Conservation (phyloP, 768 basidiomycete species). For the Suillus subaureus region DNA sequence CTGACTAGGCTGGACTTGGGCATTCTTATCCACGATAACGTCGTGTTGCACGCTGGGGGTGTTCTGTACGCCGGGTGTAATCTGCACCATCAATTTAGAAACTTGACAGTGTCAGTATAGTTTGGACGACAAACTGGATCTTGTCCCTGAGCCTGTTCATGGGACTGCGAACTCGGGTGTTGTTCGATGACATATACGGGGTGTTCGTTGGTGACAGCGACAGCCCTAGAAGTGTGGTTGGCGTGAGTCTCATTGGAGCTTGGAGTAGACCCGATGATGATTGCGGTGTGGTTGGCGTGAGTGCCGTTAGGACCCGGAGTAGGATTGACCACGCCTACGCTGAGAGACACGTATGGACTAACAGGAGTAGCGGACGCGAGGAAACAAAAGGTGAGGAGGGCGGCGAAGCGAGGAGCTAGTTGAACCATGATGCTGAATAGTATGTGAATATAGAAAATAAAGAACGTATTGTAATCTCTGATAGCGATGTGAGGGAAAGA, state of each 20-base stretch:
- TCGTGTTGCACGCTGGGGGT: not conserved
- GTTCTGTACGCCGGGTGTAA: not conserved
- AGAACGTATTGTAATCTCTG: conserved; percentile 11
- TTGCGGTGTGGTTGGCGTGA: not conserved
- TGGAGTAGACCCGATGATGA: not conserved
- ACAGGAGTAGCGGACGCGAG: conserved; percentile 16
- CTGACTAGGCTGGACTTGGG: not conserved
- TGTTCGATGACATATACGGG: not conserved
- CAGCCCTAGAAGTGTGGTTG: conserved; percentile 2
- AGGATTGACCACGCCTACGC: not conserved
- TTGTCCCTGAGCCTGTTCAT: conserved; percentile 3
- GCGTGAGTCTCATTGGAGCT: not conserved
- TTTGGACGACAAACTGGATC: not conserved
- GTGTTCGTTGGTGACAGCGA: not conserved
- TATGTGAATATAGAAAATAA: conserved; percentile 30
- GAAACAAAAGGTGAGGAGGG: conserved; percentile 32
- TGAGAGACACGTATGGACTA: not conserved
- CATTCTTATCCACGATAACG: not conserved
- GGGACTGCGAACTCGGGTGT: not conserved
- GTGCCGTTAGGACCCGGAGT: not conserved
- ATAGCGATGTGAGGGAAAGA: conserved; percentile 13
- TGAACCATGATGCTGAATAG: conserved; percentile 30
- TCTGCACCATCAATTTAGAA: not conserved
- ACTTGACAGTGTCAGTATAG: not conserved
- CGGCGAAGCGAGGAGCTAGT: conserved; percentile 29